phyloP scores from a whole-genome alignment of 345 rosid genomes.

The Pistacia integerrima region DNA sequence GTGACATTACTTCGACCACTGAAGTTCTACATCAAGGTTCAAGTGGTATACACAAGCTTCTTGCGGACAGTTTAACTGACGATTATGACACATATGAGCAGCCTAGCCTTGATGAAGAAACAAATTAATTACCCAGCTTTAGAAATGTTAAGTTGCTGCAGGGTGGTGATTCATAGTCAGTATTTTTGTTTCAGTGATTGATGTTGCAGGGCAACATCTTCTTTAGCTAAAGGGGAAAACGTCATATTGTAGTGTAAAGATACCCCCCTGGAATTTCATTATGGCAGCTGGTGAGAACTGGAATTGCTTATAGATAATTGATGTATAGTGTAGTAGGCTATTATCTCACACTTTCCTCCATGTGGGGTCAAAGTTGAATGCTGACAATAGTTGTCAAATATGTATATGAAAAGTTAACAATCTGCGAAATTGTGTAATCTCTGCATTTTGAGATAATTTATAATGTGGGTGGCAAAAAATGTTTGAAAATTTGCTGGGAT shows the following conservation, averaged over 20 bases:
- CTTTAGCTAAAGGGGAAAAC: background rate
- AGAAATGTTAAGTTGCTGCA: background rate
- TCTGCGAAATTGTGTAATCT: slow-evolving; percentile 2
- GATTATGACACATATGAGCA: slow-evolving; percentile 12
- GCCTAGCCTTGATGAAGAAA: slow-evolving; percentile 8
- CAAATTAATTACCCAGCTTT: background rate
- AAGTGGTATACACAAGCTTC: slow-evolving; percentile 11
- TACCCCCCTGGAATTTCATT: background rate
- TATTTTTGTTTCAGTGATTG: background rate
- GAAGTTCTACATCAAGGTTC: slow-evolving; percentile 12
- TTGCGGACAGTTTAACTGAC: slow-evolving; percentile 1
- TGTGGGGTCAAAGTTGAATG: background rate
- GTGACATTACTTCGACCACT: slow-evolving; percentile 17
- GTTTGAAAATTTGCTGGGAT: background rate
- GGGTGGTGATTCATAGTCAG: background rate
- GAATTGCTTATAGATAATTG: slow-evolving; percentile 12
- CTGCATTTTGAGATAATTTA: background rate
- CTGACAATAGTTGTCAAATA: background rate
- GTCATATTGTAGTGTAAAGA: background rate
- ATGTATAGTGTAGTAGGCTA: slow-evolving; percentile 7
- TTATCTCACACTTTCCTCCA: background rate
- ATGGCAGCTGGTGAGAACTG: background rate
- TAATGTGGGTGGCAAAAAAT: background rate
- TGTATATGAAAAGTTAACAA: background rate
- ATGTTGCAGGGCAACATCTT: background rate